Evolutionary conservation across 2,329 filamentous ascomycete species (phyloP), one percentile per base, ranked within the genome.

Genomic region (Chaetothyriales sp.): DNA sequence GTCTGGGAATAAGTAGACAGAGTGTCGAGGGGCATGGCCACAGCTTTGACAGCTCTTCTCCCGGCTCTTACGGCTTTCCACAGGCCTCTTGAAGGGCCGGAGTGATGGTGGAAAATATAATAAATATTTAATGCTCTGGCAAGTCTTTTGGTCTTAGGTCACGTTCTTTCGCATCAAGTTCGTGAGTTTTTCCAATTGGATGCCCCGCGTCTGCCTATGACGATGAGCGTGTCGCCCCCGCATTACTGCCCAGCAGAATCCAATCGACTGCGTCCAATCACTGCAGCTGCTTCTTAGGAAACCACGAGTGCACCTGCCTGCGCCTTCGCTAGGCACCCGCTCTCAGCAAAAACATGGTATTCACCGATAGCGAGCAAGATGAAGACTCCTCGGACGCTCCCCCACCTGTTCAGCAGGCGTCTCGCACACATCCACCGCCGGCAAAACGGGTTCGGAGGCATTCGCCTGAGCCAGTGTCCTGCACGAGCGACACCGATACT

Each of bases 1-100:
- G 87, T 88, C 55, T 95, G 79, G 47, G 81, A 80, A 74, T 95
- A 96, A 55, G 86, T 88, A 48, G 86, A 88, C 10, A 86, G 90
- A 6, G 88, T 95, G 70, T 95, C 90, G 66, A 96, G 86, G 52
- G 90, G 89, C 90, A 95, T 95, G 59, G 57, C n/a, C 19, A 19
- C 19, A 3, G 18, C 43, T 45, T 19, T 45, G 10, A 10, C n/a
- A n/a, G n/a, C n/a, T n/a, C n/a, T n/a, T n/a, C n/a, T n/a, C n/a
- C n/a, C n/a, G n/a, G n/a, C n/a, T n/a, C n/a, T n/a, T n/a, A n/a
- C n/a, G n/a, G n/a, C n/a, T n/a, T n/a, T n/a, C n/a, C n/a, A 25
- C 22, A 3, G 43, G 10, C 5, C 10, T 45, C 18, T 45, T 5
- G 43, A 45, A 19, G 18, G 12, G n/a, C n/a, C n/a, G n/a, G n/a